Conservation (phyloP, 2,329 filamentous ascomycete species). For the Penicillium verrucosum region DNA sequence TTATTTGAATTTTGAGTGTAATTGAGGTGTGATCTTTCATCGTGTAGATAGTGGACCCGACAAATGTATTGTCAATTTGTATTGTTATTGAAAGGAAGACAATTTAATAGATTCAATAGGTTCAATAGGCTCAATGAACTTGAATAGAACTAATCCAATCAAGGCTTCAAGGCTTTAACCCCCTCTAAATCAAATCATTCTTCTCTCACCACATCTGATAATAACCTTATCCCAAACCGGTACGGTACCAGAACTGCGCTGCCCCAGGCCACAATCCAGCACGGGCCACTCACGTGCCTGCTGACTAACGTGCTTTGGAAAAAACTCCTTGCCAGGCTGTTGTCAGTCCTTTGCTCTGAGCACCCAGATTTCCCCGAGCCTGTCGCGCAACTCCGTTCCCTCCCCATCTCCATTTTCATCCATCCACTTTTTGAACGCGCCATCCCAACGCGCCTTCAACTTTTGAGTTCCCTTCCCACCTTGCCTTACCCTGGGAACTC, state of each 20-base stretch:
- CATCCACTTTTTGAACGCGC: conserved; percentile 33
- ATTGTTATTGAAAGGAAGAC: neutral
- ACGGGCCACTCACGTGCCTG: conserved; percentile 22
- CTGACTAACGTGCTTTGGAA: conserved; percentile 28
- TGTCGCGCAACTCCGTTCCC: conserved; percentile 40
- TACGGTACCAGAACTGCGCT: conserved; percentile 8
- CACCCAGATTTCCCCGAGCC: conserved; percentile 39
- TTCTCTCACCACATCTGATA: neutral
- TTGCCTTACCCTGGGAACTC: conserved; percentile 21
- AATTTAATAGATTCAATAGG: neutral
- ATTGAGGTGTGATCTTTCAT: neutral
- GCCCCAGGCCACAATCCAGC: conserved; percentile 5
- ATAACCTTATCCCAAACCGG: conserved; percentile 2
- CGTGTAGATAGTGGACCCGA: neutral
- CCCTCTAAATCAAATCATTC: neutral
- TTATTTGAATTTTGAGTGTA: neutral
- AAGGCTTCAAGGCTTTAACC: neutral
- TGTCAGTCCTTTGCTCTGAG: conserved; percentile 31
- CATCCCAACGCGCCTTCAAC: conserved; percentile 28
- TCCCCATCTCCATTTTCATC: conserved; percentile 40
- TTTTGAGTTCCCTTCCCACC: conserved; percentile 20
- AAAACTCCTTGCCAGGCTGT: conserved; percentile 34
- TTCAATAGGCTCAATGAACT: neutral
- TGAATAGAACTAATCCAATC: neutral
- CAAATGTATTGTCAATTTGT: conserved; percentile 2